These are phyloP conservation scores for Urostyla sp. DNA, from an alignment of 73 alveolate genomes.

Conservation along the genomic window DNA sequence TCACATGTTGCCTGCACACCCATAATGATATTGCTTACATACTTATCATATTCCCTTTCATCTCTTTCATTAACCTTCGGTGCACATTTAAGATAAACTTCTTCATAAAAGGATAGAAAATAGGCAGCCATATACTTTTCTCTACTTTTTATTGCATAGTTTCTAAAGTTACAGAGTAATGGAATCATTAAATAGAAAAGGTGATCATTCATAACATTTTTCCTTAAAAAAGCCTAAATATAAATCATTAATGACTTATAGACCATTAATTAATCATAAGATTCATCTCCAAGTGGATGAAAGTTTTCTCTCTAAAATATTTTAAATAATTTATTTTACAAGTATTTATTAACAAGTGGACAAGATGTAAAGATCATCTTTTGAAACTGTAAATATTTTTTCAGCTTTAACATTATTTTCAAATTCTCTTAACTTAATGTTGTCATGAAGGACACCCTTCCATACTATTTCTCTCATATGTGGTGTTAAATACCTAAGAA, in stretches of 20 bases:
- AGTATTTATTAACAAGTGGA: constrained; percentile 27
- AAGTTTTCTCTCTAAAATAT: constrained; percentile 21
- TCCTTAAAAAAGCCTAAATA: constrained; percentile 33
- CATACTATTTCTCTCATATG: constrained; percentile 62
- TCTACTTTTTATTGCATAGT: constrained; percentile 48
- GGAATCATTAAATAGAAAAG: constrained; percentile 10
- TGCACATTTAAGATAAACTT: constrained; percentile 15
- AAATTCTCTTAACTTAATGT: constrained; percentile 31
- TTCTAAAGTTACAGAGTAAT: constrained; percentile 36
- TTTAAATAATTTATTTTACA: neutral
- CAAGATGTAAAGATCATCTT: constrained; percentile 59
- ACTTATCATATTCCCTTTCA: constrained; percentile 46
- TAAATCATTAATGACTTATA: constrained; percentile 57
- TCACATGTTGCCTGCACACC: constrained; percentile 4
- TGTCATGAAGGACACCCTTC: constrained; percentile 65
- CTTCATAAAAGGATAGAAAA: constrained; percentile 26
- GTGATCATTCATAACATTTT: constrained; percentile 15
- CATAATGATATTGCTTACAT: constrained; percentile 19
- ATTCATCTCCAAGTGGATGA: constrained; percentile 60
- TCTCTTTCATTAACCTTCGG: constrained; percentile 59
- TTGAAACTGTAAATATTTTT: constrained; percentile 54
- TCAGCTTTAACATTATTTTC: constrained; percentile 49
- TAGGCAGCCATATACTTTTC: constrained; percentile 27
- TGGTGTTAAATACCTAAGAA: constrained; percentile 58
- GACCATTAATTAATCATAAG: constrained; percentile 43